Evolutionary conservation across 2,329 filamentous ascomycete species (phyloP), one percentile per base, ranked within the genome.

Genomic region (Cercospora janseana): DNA sequence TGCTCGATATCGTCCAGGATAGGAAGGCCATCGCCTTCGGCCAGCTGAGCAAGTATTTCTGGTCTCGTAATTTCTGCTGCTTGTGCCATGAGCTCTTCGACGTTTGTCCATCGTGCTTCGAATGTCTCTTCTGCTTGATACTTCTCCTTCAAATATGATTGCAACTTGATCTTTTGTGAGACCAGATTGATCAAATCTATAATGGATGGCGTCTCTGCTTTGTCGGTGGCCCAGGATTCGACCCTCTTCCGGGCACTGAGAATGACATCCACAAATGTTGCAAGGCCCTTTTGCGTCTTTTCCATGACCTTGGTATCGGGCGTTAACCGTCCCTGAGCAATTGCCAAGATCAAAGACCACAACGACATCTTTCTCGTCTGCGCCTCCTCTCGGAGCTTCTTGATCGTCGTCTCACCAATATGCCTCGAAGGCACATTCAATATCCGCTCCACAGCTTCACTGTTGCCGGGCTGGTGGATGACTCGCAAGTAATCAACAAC

Each of bases 401-500:
- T 88, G 51, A 93, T 76, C 0, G 90, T 94, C 4, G 76, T 76
- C 5, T 92, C 87, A 8, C 93, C 92, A 44, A 97, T 81, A 21
- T 87, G 86, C 46, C 92, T 80, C 21, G 86, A 79, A 0, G 92
- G 93, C 0, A 86, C 79, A 63, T 97, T 97, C 64, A 97, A 83
- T 49, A 96, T 83, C 24, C 89, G 81, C 3, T 85, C 80, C 1
- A 97, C 71, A 0, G 89, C 88, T 64, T 96, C 91, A 60, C 91
- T 95, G 65, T 94, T 91, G 37, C 87, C 79, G 1, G 90, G 88
- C 55, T 94, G 86, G 62, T 88, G 82, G 24, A 96, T 82, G 3
- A 94, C 85, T 24, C 90, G 81, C 10, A 97, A 75, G 66, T 98
- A 97, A 66, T 96, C 90, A 3, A 97, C 71, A 0, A 97, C 67